A percentile compares a stretch with the other conserved stretches of the same genome.
Conservation (phyloP, 1,284 basidiomycete genomes). For the Trichosporon faecale region DNA sequence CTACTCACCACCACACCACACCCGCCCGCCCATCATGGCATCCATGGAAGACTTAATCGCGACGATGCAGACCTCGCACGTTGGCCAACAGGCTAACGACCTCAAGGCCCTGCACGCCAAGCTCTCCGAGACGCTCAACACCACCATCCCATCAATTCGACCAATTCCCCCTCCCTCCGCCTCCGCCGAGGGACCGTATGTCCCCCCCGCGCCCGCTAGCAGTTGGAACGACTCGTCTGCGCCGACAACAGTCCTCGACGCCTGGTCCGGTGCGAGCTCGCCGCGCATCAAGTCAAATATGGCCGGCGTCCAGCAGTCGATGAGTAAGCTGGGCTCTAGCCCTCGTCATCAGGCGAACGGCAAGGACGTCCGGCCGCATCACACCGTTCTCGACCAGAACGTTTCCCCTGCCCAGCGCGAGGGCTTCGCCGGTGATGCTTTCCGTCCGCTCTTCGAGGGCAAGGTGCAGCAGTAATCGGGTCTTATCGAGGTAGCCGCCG, state of each 20-base stretch:
- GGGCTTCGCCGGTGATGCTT: constrained; percentile 44
- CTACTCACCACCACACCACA: neutral
- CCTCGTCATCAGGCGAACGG: constrained; percentile 23
- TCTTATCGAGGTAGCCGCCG: neutral
- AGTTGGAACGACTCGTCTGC: constrained; percentile 42
- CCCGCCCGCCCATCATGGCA: neutral
- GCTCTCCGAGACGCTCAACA: constrained; percentile 34
- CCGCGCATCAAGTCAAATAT: constrained; percentile 9
- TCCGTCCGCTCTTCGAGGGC: constrained; percentile 39
- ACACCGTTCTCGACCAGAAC: constrained; percentile 33
- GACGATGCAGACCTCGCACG: constrained; percentile 39
- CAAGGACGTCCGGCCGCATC: constrained; percentile 28
- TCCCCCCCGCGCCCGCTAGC: constrained; percentile 46
- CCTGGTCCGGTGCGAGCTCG: constrained; percentile 11
- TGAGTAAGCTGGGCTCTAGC: constrained; percentile 27
- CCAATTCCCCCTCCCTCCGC: constrained; percentile 35
- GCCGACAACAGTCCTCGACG: constrained; percentile 9
- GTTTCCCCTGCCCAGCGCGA: constrained; percentile 37
- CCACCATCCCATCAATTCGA: constrained; percentile 6
- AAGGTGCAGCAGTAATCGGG: neutral
- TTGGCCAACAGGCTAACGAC: constrained; percentile 44
- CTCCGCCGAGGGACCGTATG: constrained; percentile 30
- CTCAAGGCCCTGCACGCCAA: constrained; percentile 41
- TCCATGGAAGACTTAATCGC: constrained; percentile 8
- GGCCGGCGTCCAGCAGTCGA: constrained; percentile 5